Conservation (phyloP, 768 basidiomycete genomes). For the Mycena maculata region DNA sequence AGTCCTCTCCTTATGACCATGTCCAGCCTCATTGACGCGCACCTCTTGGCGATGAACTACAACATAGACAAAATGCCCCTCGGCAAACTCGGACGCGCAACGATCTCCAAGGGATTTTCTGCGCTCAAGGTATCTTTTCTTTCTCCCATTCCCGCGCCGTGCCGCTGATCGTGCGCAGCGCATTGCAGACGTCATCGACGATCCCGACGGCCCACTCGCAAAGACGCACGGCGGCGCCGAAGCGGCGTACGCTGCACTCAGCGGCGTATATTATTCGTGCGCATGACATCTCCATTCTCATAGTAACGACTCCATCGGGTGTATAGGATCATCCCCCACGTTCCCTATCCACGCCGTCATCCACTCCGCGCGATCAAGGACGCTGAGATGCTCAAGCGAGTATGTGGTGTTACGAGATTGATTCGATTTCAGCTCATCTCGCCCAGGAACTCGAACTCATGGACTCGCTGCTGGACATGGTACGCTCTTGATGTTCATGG, state of each 20-base stretch:
- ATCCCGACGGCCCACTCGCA: background rate
- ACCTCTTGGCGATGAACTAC: slow-evolving; percentile 15
- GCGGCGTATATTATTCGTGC: slow-evolving; percentile 16
- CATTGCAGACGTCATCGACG: slow-evolving; percentile 20
- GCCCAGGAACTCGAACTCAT: slow-evolving; percentile 14
- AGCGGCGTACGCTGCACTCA: slow-evolving; percentile 1
- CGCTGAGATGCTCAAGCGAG: background rate
- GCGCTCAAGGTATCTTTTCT: background rate
- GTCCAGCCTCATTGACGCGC: background rate
- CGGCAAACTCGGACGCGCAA: slow-evolving; percentile 6
- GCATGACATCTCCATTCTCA: background rate
- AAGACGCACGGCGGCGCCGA: background rate
- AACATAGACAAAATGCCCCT: slow-evolving; percentile 9
- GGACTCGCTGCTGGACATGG: slow-evolving; percentile 17
- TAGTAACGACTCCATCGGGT: background rate
- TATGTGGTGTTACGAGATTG: background rate
- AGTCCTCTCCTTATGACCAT: background rate
- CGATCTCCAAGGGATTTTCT: slow-evolving; percentile 14
- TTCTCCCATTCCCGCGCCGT: background rate
- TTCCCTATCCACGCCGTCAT: background rate
- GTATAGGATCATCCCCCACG: slow-evolving; percentile 9
- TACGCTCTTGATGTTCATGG: background rate
- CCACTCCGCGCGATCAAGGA: background rate
- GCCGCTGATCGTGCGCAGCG: background rate
- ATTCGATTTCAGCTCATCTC: background rate